Base-by-base conservation (phyloP, 2,329 filamentous ascomycete species). In the Graphilbum fragrans region DNA sequence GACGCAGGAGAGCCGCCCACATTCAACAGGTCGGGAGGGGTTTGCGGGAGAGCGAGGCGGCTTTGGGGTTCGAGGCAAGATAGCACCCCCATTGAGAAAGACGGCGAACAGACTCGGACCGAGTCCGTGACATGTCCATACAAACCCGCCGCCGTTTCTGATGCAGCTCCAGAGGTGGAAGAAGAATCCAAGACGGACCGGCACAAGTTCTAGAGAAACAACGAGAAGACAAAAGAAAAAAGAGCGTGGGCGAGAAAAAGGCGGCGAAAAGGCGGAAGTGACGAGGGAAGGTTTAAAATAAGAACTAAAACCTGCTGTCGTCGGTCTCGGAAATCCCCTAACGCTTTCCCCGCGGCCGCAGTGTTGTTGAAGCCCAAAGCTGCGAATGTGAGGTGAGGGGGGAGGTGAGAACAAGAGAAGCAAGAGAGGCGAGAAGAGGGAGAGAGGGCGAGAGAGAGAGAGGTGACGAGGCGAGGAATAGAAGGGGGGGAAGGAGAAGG, bases 71-170 rank as follows among this genome's bases (percentile, higher is more conserved):
- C 68, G 59, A 67, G 53, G 50, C 57, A 61, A 55, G 67, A 58
- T 65, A 67, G 55, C 62, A 69, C 65, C 62, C 70, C 71, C 72
- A 75, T 76, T 70, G 69, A 64, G 57, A 63, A 51, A 50, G 53
- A 42, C 48, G 47, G 49, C 35, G 46, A 41, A 37, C 35, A 43
- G 37, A 35, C 41, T 42, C 44, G 37, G 37, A 27, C 23, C 33
- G 36, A 35, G 35, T 19, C 37, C 35, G 40, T 21, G 19, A 40
- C 43, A 41, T 42, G 27, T 45, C 43, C 39, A 38, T 19, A 38
- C 38, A 7, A 34, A 21, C 4, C 39, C 20, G 23, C 12, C 19
- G 34, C 19, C 20, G 10, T 14, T 19, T 6, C 21, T 22, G n/a
- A 20, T n/a, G n/a, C n/a, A 21, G 12, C 18, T 20, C 23, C 27